Evolutionary conservation across 148 eudicot species (phyloP).

Genomic region (Gaultheria prostrata): DNA sequence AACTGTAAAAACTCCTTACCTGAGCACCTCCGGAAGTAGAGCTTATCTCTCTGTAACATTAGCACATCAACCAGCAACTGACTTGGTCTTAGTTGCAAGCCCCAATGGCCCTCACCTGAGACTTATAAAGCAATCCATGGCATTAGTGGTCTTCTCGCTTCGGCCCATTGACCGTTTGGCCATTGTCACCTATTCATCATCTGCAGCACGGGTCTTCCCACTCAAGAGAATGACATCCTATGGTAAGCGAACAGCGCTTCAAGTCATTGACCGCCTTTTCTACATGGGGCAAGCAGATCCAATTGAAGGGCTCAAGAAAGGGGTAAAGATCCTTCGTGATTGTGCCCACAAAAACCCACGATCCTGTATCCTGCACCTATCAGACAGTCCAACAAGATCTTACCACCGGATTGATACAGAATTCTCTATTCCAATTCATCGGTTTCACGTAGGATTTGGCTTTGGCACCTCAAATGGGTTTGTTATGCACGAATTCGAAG

Average conservation of each 20-base stretch:
- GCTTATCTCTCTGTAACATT: conserved; percentile 54
- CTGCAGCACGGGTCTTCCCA: conserved; percentile 78
- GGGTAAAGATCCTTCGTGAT: conserved; percentile 63
- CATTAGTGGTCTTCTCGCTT: conserved; percentile 62
- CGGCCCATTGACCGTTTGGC: conserved; percentile 76
- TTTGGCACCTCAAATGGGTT: conserved; percentile 50
- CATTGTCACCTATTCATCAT: conserved; percentile 77
- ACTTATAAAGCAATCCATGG: conserved; percentile 83
- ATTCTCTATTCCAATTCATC: conserved; percentile 45
- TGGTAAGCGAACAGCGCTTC: conserved; percentile 81
- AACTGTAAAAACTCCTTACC: conserved; percentile 7
- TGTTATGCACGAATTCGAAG: conserved; percentile 70
- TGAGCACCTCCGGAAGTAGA: conserved; percentile 12
- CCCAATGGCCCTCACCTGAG: conserved; percentile 86
- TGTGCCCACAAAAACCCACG: conserved; percentile 65
- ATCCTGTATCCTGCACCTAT: conserved; percentile 67
- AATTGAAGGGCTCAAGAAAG: conserved; percentile 72
- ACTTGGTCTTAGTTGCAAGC: conserved; percentile 77
- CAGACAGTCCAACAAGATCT: conserved; percentile 60
- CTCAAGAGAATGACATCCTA: conserved; percentile 77
- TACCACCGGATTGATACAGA: conserved; percentile 40
- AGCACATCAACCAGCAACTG: conserved; percentile 62
- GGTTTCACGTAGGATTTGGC: conserved; percentile 62
- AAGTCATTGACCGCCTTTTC: conserved; percentile 74
- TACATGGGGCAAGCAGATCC: conserved; percentile 76